Percentiles rank a stretch among this genome's conserved stretches.
Conservation (phyloP, 495 filamentous ascomycete genomes). For the Penicillium dipodomyicola region DNA sequence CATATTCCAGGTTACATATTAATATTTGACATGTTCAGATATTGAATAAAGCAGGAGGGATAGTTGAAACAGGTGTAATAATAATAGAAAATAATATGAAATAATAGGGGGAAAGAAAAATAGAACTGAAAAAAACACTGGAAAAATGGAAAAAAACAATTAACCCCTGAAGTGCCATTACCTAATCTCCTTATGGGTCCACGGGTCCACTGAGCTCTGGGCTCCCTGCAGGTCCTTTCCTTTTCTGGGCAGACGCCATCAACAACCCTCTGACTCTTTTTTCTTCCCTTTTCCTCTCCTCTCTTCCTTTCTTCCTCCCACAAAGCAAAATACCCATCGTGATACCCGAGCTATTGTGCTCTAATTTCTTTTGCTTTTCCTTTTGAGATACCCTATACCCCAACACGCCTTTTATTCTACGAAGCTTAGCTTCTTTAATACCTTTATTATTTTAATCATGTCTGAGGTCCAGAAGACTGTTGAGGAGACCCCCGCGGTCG, state of each 20-base stretch:
- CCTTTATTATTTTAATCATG: constrained; percentile 44
- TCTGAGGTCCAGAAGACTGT: constrained; percentile 52
- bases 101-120: background rate
- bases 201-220: constrained; percentile 27
- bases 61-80: no score
- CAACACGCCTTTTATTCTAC: constrained; percentile 29
- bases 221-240: constrained; percentile 47
- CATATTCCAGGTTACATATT: background rate
- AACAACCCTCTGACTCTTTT: constrained; percentile 32
- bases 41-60: no score
- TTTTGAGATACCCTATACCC: constrained; percentile 47
- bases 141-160: constrained; percentile 3
- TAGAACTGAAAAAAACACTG: background rate
- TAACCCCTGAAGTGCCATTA: constrained; percentile 17
- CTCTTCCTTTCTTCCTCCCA: constrained; percentile 25
- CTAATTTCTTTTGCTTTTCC: constrained; percentile 41
- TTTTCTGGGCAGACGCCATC: constrained; percentile 25
- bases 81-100: background rate
- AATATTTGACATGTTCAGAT: no score
- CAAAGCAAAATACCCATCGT: constrained; percentile 31
- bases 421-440: constrained; percentile 37
- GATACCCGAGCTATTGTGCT: constrained; percentile 50
- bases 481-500: constrained; percentile 46
- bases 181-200: constrained; percentile 14
- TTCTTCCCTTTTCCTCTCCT: constrained; percentile 28